Evolutionary conservation across 148 eudicot species (phyloP).

Genomic region (Polygonum maritimum): DNA sequence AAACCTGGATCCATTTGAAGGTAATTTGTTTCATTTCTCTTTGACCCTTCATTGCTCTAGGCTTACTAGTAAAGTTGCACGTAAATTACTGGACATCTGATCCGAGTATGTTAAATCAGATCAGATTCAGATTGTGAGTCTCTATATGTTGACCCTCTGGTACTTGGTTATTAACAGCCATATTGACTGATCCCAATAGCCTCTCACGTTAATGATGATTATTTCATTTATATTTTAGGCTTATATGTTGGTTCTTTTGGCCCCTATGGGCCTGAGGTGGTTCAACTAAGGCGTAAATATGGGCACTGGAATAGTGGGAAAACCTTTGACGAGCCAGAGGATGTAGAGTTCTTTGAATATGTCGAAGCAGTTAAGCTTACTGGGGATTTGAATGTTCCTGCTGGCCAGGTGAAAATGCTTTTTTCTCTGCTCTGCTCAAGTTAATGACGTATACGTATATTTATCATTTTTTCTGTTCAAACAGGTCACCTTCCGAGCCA

Average conservation of each 20-base stretch:
- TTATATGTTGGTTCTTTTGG: constrained; percentile 96
- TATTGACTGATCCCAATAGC: not conserved
- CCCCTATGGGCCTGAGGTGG: constrained; percentile 89
- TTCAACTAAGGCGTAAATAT: constrained; percentile 84
- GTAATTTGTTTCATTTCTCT: constrained; percentile 25
- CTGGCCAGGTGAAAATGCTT: constrained; percentile 63
- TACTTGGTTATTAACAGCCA: not conserved
- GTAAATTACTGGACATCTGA: not conserved
- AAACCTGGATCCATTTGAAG: constrained; percentile 90
- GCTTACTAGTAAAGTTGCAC: not conserved
- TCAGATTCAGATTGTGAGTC: not conserved
- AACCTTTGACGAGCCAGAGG: constrained; percentile 42
- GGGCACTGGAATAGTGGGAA: constrained; percentile 70
- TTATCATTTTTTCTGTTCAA: constrained; percentile 11
- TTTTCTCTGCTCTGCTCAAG: not conserved
- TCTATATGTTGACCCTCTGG: not conserved
- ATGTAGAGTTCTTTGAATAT: constrained; percentile 92
- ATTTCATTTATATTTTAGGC: constrained; percentile 35
- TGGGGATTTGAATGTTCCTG: constrained; percentile 91
- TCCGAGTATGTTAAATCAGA: not conserved
- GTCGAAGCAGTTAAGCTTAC: constrained; percentile 98
- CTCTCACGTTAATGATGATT: constrained; percentile 2
- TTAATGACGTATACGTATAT: not conserved
- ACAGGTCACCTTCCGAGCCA: constrained; percentile 92
- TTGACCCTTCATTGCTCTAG: not conserved